Base-by-base conservation (phyloP, 2,329 filamentous ascomycete genomes). In the Colletotrichum lini region DNA sequence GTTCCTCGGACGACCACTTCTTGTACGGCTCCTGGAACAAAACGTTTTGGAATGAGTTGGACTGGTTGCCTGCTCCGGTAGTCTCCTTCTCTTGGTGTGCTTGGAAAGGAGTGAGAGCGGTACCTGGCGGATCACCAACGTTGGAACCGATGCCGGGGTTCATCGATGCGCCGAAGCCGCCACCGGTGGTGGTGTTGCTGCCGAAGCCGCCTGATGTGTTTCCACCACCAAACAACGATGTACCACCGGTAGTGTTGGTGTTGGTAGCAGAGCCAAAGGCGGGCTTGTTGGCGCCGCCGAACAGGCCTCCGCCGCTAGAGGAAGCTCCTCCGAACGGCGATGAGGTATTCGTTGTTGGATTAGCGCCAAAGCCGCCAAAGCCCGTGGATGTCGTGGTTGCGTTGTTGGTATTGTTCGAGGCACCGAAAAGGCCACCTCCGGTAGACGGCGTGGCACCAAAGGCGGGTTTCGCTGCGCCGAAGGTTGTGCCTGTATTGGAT, bases 1-100 rank as follows among this genome's bases (percentile, higher is more conserved):
- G 83, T 80, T 96, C 92, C 77, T 94, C 96, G n/a, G 94, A 90
- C 12, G 96, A 98, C 85, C 93, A 98, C 80, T 96, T 97, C 80
- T 91, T 92, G 84, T 96, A 97, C 1, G 92, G 89, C 30, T 92
- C 90, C 82, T 93, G 92, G 80, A 96, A 95, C 26, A 92, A 84
- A 67, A 97, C 90, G 75, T 91, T 96, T 81, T 96, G 94, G 80
- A 93, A 97, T 4, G 92, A 87, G 77, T 92, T 89, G 74, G 84
- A 75, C 76, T 88, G 78, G 66, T 82, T 86, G n/a, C 83, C 80
- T 21, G 80, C 81, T 74, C 83, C 87, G 52, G 87, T 89, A 4
- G 85, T 82, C 77, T 97, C 94, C 80, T 96, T 96, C 83, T 97
- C 94, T 23, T 87, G 84, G 57, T 89, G 87, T 0, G 94, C 85